A percentile compares a stretch with the other conserved stretches of the same genome.
phyloP scores from a whole-genome alignment of 1,284 basidiomycete species.

The Cerrena zonata region DNA sequence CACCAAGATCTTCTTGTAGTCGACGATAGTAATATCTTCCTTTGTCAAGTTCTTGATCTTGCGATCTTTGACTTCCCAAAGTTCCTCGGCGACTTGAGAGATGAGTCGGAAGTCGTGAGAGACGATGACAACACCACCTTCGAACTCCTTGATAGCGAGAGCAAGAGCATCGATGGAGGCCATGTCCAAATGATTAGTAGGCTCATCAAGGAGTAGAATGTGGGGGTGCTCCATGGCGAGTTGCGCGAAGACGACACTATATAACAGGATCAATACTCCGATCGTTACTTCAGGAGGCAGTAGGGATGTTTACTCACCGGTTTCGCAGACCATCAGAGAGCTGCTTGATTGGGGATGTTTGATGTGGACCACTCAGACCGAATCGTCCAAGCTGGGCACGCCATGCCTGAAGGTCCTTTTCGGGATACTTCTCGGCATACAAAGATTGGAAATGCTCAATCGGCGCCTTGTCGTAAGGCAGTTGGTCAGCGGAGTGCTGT shows the following conservation, averaged over 20 bases:
- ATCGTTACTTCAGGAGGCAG: too few species aligned
- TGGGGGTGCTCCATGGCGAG: slow-evolving; percentile 92
- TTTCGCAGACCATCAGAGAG: slow-evolving; percentile 95
- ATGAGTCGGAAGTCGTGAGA: slow-evolving; percentile 97
- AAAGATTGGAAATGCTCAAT: slow-evolving; percentile 90
- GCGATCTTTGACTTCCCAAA: slow-evolving; percentile 96
- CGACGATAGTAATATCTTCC: slow-evolving; percentile 81
- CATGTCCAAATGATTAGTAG: slow-evolving; percentile 94
- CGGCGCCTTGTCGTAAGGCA: slow-evolving; percentile 88
- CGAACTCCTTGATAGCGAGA: slow-evolving; percentile 90
- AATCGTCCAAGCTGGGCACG: slow-evolving; percentile 91
- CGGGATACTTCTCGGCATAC: slow-evolving; percentile 84
- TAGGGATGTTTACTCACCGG: too few species aligned
- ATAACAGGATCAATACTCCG: slow-evolving; percentile 9
- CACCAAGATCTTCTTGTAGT: slow-evolving; percentile 79
- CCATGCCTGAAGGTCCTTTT: slow-evolving; percentile 93
- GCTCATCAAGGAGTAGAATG: slow-evolving; percentile 82
- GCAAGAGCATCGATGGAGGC: slow-evolving; percentile 94
- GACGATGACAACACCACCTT: slow-evolving; percentile 95
- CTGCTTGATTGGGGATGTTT: slow-evolving; percentile 87
- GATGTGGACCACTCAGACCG: slow-evolving; percentile 90
- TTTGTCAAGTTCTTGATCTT: slow-evolving; percentile 90
- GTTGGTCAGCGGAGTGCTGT: slow-evolving; percentile 97
- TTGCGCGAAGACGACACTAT: slow-evolving; percentile 85
- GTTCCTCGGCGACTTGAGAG: slow-evolving; percentile 91